A percentile compares a stretch with the other conserved stretches of the same genome.
Conservation (phyloP, 2,329 filamentous ascomycete genomes). For the Fusarium mangiferae region DNA sequence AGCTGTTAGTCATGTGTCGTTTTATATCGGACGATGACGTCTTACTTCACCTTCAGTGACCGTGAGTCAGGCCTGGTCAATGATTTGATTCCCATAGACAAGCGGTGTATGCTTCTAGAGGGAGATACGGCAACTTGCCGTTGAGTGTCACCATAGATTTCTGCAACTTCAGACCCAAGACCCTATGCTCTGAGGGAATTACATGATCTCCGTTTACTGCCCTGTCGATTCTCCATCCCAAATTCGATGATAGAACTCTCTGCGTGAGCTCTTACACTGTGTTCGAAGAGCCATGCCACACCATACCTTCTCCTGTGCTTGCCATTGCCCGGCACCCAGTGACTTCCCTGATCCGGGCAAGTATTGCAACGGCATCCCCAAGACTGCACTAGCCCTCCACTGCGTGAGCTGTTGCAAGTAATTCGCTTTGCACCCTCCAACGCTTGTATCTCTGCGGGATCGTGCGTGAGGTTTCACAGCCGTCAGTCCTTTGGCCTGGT, state of each 20-base stretch:
- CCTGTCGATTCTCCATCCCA: background rate
- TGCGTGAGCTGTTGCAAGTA: constrained; percentile 59
- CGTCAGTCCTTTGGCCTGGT: constrained; percentile 65
- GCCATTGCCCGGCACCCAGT: constrained; percentile 69
- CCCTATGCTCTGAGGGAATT: background rate
- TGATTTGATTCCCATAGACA: background rate
- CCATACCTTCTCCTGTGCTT: constrained; percentile 74
- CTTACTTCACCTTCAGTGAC: background rate
- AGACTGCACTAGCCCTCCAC: constrained; percentile 65
- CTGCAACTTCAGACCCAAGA: background rate
- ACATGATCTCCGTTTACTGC: fast-evolving
- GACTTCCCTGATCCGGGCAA: constrained; percentile 64
- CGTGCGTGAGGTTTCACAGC: constrained; percentile 62
- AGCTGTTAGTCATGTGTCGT: background rate
- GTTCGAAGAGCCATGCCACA: constrained; percentile 73
- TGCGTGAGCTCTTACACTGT: constrained; percentile 31
- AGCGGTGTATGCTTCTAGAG: background rate
- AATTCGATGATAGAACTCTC: background rate
- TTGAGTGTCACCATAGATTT: background rate
- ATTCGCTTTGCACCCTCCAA: constrained; percentile 53
- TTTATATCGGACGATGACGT: background rate
- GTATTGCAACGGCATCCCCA: constrained; percentile 30
- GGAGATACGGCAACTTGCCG: background rate
- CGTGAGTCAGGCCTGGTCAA: background rate
- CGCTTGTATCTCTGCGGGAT: constrained; percentile 63